Evolutionary conservation across 495 filamentous ascomycete species (phyloP).

Genomic region (Chaetomium tenue): DNA sequence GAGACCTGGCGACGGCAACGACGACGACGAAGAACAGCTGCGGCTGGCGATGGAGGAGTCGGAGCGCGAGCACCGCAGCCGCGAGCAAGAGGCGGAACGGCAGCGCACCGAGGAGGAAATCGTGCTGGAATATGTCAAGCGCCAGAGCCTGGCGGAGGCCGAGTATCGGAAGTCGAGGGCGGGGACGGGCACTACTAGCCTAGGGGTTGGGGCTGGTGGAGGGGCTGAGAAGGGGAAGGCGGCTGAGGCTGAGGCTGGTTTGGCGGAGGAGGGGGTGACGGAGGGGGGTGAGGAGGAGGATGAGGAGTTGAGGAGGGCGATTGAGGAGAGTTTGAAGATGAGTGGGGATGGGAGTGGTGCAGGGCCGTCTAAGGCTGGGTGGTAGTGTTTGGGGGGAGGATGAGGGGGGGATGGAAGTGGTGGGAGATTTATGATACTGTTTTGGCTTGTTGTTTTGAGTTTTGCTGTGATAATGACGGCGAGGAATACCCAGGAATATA

Average conservation of each 20-base stretch:
- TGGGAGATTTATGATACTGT: too few species aligned
- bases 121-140: constrained; percentile 73
- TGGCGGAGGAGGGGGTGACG: constrained; percentile 20
- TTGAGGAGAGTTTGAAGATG: constrained; percentile 49
- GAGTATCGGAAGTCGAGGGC: constrained; percentile 42
- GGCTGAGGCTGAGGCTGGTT: neutral
- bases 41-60: constrained; percentile 50
- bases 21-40: constrained; percentile 43
- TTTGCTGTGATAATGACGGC: neutral
- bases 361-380: neutral
- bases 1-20: neutral
- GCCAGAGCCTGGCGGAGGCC: constrained; percentile 69
- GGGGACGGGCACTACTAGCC: constrained; percentile 20
- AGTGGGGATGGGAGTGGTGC: constrained; percentile 15
- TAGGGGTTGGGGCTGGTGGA: constrained; percentile 18
- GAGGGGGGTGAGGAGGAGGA: constrained; percentile 43
- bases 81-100: constrained; percentile 40
- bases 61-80: constrained; percentile 39
- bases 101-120: constrained; percentile 66
- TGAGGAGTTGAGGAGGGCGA: constrained; percentile 46
- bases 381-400: neutral
- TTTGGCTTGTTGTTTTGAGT: neutral
- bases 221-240: constrained; percentile 16
- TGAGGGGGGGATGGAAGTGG: too few species aligned
- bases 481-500: constrained; percentile 1